Evolutionary conservation across 2,329 filamentous ascomycete species (phyloP).

Genomic region (Sporothrix pallida): DNA sequence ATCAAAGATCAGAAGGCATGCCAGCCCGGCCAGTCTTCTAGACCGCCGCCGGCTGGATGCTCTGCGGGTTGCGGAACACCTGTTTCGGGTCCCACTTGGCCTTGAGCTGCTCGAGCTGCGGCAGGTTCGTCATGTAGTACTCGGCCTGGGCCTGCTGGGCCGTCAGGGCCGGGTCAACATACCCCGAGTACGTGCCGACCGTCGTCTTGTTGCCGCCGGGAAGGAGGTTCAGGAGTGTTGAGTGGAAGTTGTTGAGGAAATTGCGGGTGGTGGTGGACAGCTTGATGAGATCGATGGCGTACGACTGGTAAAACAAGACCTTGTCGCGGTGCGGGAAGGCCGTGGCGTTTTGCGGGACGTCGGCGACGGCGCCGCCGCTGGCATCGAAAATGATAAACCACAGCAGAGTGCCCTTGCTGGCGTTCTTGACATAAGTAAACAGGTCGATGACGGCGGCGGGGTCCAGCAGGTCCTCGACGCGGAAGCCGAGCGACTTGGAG

Average conservation of each 20-base stretch:
- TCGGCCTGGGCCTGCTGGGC: conserved; percentile 49
- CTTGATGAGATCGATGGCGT: conserved; percentile 58
- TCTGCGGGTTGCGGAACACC: conserved; percentile 65
- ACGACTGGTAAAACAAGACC: conserved; percentile 67
- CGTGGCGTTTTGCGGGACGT: conserved; percentile 61
- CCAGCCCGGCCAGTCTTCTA: too few relatives aligned
- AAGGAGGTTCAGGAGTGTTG: conserved; percentile 47
- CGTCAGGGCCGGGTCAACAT: conserved; percentile 61
- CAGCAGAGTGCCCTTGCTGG: conserved; percentile 57
- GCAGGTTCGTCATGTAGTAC: conserved; percentile 63
- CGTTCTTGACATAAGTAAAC: conserved; percentile 59
- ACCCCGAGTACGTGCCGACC: conserved; percentile 65
- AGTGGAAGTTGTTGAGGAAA: conserved; percentile 60
- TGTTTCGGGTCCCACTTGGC: conserved; percentile 57
- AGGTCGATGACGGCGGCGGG: conserved; percentile 52
- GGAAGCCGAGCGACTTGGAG: conserved; percentile 63
- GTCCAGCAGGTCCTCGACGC: conserved; percentile 54
- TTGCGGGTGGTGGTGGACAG: conserved; percentile 53
- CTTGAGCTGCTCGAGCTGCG: conserved; percentile 57
- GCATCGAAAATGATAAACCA: conserved; percentile 70
- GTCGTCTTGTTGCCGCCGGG: conserved; percentile 40
- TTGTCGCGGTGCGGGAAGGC: conserved; percentile 69
- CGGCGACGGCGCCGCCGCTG: conserved; percentile 64
- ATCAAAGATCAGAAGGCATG: background rate
- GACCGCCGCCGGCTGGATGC: conserved; percentile 43